A percentile compares a stretch with the other conserved stretches of the same genome.
phyloP scores from a whole-genome alignment of 345 rosid genomes.

The Camelina laxa region DNA sequence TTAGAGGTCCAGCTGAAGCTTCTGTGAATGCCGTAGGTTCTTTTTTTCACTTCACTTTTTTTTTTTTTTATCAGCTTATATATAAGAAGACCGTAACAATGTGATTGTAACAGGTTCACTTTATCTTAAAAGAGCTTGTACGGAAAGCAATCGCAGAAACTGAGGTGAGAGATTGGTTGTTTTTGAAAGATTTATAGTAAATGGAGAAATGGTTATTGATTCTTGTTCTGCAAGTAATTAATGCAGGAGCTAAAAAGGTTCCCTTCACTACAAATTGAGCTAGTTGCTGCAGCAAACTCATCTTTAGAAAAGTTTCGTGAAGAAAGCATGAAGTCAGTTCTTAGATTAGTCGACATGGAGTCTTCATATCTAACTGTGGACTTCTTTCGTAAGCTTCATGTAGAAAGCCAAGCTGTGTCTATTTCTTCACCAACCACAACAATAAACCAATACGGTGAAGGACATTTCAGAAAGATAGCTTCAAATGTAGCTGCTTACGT shows the following conservation, averaged over 20 bases:
- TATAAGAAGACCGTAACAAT: constrained; percentile 13
- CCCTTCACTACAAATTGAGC: constrained; percentile 73
- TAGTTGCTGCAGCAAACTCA: constrained; percentile 63
- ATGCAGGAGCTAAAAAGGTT: constrained; percentile 74
- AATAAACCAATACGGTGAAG: constrained; percentile 57
- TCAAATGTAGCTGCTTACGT: constrained; percentile 68
- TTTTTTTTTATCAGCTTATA: not conserved
- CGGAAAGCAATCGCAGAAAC: constrained; percentile 75
- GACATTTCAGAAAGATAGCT: constrained; percentile 74
- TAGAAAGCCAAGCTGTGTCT: constrained; percentile 51
- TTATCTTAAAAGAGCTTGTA: constrained; percentile 75
- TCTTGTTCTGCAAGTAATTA: constrained; percentile 14
- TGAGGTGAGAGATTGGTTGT: constrained; percentile 53
- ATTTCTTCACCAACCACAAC: constrained; percentile 24
- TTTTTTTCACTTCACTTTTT: not conserved
- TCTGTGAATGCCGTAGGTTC: constrained; percentile 79
- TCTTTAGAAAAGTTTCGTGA: constrained; percentile 75
- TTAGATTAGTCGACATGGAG: constrained; percentile 82
- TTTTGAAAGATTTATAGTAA: not conserved
- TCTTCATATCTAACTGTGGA: constrained; percentile 80
- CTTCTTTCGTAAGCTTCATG: constrained; percentile 72
- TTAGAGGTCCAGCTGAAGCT: constrained; percentile 89
- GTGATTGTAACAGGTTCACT: constrained; percentile 58
- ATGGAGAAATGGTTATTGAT: not conserved
- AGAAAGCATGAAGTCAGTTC: constrained; percentile 63